A percentile compares a stretch with the other conserved stretches of the same genome.
These are phyloP conservation scores for Naganishia albida DNA, from an alignment of 1,284 basidiomycete genomes.

Conservation along the genomic window DNA sequence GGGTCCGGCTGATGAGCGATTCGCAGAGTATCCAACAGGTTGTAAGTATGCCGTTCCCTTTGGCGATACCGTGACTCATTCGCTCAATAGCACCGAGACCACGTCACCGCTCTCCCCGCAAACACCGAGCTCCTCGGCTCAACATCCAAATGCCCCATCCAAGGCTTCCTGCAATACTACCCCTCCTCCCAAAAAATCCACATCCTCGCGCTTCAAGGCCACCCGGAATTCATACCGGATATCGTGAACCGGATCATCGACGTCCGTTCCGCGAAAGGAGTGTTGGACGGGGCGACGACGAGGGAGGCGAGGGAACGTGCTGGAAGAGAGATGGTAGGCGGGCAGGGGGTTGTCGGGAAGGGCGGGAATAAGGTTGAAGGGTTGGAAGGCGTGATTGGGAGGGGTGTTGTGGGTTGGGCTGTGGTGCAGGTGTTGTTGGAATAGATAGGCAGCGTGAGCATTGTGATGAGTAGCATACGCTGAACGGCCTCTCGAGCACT, in stretches of 20 bases:
- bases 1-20: conserved; percentile 6
- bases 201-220: conserved; percentile 56
- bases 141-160: conserved; percentile 54
- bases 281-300: conserved; percentile 52
- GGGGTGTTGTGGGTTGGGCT: conserved; percentile 55
- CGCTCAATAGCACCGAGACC: conserved; percentile 58
- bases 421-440: conserved; percentile 57
- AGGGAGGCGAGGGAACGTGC: conserved; percentile 52
- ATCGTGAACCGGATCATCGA: conserved; percentile 57
- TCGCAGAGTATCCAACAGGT: conserved; percentile 58
- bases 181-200: conserved; percentile 41
- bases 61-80: too few relatives aligned
- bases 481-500: too few relatives aligned
- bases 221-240: conserved; percentile 58
- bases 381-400: conserved; percentile 55
- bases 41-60: conserved; percentile 35
- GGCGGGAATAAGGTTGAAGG: conserved; percentile 39
- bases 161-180: conserved; percentile 56
- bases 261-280: conserved; percentile 49
- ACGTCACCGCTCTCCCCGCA: conserved; percentile 54
- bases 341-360: background rate
- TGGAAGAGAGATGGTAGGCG: conserved; percentile 51
- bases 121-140: conserved; percentile 55
- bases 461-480: too few relatives aligned
- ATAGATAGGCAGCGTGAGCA: conserved; percentile 14